Percentiles rank a stretch among this genome's conserved stretches.
Evolutionary conservation across 257 asterid genomes (phyloP).

Genomic region (Avicennia marina): DNA sequence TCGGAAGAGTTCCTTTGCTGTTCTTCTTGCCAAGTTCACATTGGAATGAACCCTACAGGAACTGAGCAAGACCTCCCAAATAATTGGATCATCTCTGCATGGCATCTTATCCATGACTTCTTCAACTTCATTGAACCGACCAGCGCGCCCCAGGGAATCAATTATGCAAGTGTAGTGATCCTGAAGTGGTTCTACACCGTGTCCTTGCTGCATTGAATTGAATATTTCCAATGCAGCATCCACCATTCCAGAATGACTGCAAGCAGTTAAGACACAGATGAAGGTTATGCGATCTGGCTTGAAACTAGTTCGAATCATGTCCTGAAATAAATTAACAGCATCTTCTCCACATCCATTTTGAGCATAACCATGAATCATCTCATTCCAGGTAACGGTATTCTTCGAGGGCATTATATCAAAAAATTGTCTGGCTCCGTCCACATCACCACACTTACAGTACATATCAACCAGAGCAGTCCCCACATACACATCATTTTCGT

Average conservation of each 20-base stretch:
- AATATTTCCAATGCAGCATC: conserved; percentile 46
- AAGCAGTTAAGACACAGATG: conserved; percentile 58
- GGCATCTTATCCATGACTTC: conserved; percentile 47
- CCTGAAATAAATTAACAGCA: conserved; percentile 39
- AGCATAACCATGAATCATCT: conserved; percentile 72
- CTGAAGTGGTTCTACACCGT: conserved; percentile 42
- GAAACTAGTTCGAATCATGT: conserved; percentile 33
- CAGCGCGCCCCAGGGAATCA: conserved; percentile 67
- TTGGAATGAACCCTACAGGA: conserved; percentile 57
- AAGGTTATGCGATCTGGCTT: conserved; percentile 56
- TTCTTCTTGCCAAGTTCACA: conserved; percentile 50
- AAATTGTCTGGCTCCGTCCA: conserved; percentile 32
- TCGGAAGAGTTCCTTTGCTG: conserved; percentile 59
- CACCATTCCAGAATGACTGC: conserved; percentile 70
- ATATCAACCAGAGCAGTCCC: conserved; percentile 56
- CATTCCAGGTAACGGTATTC: conserved; percentile 52
- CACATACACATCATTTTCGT: conserved; percentile 39
- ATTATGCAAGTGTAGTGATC: conserved; percentile 72
- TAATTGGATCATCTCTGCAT: conserved; percentile 45
- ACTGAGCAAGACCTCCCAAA: conserved; percentile 71
- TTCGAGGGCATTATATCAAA: conserved; percentile 44
- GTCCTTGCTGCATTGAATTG: conserved; percentile 40
- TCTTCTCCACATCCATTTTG: conserved; percentile 51
- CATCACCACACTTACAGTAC: conserved; percentile 62
- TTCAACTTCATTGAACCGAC: conserved; percentile 57